Base-by-base conservation (phyloP, 768 basidiomycete genomes). In the Tricholoma sp. region DNA sequence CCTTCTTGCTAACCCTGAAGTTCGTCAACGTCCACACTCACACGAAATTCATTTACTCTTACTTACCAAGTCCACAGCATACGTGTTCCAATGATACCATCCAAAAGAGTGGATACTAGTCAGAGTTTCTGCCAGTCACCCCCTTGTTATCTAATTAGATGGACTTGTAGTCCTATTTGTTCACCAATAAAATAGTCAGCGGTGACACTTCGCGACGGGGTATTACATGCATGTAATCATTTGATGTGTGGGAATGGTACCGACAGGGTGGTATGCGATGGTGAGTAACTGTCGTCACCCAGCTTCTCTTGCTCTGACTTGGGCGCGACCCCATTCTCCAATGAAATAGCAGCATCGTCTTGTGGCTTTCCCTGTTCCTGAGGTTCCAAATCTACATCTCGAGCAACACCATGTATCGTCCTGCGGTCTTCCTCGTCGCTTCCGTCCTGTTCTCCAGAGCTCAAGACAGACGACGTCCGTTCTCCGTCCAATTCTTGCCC, bases 401-500 rank as follows among this genome's bases (percentile, higher is more conserved):
- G 54, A 24, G 55, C 39, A 37, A 53, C 47, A 1, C 54, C 59
- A 54, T 59, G 59, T 42, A 76, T 82, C 60, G 72, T 83, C 68
- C 56, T 72, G 41, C 73, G 66, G 66, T 77, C 75, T 54, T 74
- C 75, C 49, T 77, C 74, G 13, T 65, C 67, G 41, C 57, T 53
- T 61, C 61, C 41, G 48, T 56, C 36, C 18, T 52, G 51, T 48
- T 62, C 63, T 50, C 61, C 65, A 48, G 57, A 56, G 31, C 53
- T 47, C 15, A 45, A 28, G 28, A 53, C 41, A 41, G 20, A 54
- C 42, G 58, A 51, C 50, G 60, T 50, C 17, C 39, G 57, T 28
- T 28, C 48, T 50, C 58, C 57, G 55, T 60, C 55, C 52, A 54
- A 42, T 47, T 58, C 57, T 32, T 59, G 61, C 45, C 39, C 33